Evolutionary conservation across 2,329 filamentous ascomycete genomes (phyloP), one percentile per base, ranked within the genome.

Genomic region (Trichoderma gracile): DNA sequence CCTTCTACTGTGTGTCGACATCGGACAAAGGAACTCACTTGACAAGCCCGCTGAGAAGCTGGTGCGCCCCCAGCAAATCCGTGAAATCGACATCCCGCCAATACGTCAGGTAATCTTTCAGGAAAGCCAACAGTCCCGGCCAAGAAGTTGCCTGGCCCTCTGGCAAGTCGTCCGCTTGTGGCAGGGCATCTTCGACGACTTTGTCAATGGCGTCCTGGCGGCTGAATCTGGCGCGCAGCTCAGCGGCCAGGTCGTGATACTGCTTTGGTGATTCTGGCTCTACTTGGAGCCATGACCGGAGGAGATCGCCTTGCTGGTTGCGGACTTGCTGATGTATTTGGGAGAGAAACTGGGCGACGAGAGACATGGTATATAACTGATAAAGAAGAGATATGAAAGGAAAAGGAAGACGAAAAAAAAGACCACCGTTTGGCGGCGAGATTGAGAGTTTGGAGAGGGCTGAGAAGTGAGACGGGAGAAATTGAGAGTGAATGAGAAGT

Each of bases 21-120:
- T 30, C 46, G 0, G n/a, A 1, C 25, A 19, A 38, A 15, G 53
- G 15, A 38, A 42, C 89, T 72, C 80, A 93, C 90, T 90, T 90
- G 55, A 93, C 84, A 30, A 97, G 78, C 0, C 84, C 85, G 67
- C 87, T 91, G 62, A 97, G 83, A 71, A 89, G 77, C 64, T 91
- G 84, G 73, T 96, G 92, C 4, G 93, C 89, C 63, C 86, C 84
- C 30, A 94, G 78, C 46, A 95, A 78, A 71, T 96, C 89, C 14
- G 88, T 85, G 56, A 90, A 87, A 71, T 96, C 84, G 38, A 94
- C 88, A 71, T 96, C 91, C 63, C 93, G 82, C 80, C 94, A 86
- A 71, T 93, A 96, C 50, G 84, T 80, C 68, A 97, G 81, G 72
- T 96, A 97, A 56, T 92, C 87, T 70, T 87, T 89, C 75, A 96